Percentiles rank a stretch among this genome's conserved stretches.
phyloP scores from a whole-genome alignment of 2,329 filamentous ascomycete species.

The Aotearoamyces nothofagi region DNA sequence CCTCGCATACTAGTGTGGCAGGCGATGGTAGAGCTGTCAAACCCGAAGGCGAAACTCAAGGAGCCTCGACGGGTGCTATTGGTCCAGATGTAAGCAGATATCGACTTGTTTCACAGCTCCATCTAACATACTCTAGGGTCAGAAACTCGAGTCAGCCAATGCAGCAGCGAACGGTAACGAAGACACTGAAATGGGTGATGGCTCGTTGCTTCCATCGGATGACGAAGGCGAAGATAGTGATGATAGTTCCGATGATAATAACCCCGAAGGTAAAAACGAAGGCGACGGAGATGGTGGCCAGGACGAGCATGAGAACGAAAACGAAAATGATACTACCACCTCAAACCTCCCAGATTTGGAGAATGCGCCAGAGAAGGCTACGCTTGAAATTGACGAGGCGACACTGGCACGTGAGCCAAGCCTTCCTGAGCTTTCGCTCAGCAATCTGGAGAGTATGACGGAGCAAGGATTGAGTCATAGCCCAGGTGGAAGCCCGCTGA shows the following conservation, averaged over 20 bases:
- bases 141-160: constrained; percentile 12
- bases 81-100: constrained; percentile 13
- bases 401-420: too few relatives aligned
- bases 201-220: constrained; percentile 14
- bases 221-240: constrained; percentile 13
- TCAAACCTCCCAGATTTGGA: too few relatives aligned
- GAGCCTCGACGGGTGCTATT: constrained; percentile 3
- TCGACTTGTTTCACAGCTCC: background rate
- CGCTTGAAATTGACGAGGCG: too few relatives aligned
- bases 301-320: too few relatives aligned
- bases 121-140: constrained; percentile 6
- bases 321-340: too few relatives aligned
- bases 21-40: constrained; percentile 1
- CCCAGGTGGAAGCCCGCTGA: background rate
- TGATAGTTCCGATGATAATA: constrained; percentile 16
- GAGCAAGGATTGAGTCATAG: too few relatives aligned
- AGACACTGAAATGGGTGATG: constrained; percentile 20
- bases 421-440: too few relatives aligned
- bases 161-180: constrained; percentile 8
- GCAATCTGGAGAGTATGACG: too few relatives aligned
- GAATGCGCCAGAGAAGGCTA: too few relatives aligned
- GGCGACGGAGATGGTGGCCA: constrained; percentile 24
- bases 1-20: constrained; percentile 13
- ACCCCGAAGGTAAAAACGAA: constrained; percentile 33
- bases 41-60: constrained; percentile 4